Percentiles rank a stretch among this genome's conserved stretches.
Conservation (phyloP, 2,329 filamentous ascomycete genomes). For the Fusarium tanahbumbuense region DNA sequence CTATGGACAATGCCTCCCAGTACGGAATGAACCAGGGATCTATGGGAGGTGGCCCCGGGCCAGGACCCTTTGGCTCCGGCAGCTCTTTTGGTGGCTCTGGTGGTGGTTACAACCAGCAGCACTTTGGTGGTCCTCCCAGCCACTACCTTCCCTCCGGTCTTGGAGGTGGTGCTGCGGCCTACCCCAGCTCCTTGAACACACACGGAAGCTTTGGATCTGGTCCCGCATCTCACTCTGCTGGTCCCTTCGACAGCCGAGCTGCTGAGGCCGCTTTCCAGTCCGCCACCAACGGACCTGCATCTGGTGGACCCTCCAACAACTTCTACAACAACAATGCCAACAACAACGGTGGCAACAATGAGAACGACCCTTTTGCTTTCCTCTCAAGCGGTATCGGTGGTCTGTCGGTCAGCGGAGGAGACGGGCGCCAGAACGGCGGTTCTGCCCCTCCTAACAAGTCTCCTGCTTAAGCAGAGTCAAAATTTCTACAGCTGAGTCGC, state of each 20-base stretch:
- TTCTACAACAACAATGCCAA: conserved; percentile 69
- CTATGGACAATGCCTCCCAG: conserved; percentile 86
- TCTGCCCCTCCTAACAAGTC: conserved; percentile 69
- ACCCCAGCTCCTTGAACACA: conserved; percentile 83
- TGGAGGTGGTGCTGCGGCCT: conserved; percentile 74
- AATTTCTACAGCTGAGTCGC: conserved; percentile 39
- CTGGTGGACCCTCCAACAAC: conserved; percentile 74
- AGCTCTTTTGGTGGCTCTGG: conserved; percentile 73
- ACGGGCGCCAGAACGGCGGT: conserved; percentile 72
- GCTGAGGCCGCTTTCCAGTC: conserved; percentile 95
- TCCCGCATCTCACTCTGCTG: conserved; percentile 82
- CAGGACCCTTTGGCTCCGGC: conserved; percentile 78
- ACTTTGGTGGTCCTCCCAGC: conserved; percentile 88
- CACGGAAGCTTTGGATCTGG: conserved; percentile 76
- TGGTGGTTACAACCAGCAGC: conserved; percentile 79
- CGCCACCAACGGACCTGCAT: conserved; percentile 82
- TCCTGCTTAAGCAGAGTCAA: conserved; percentile 60
- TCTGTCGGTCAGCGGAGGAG: conserved; percentile 75
- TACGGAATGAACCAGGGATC: conserved; percentile 88
- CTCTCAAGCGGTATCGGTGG: conserved; percentile 78
- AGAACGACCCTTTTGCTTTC: conserved; percentile 84
- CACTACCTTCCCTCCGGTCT: conserved; percentile 92
- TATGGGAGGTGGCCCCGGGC: conserved; percentile 86
- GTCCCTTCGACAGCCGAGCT: conserved; percentile 91
- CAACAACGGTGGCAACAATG: conserved; percentile 70